Conservation (phyloP, 805 yeast genomes). For the Monosporozyma aquatica region DNA sequence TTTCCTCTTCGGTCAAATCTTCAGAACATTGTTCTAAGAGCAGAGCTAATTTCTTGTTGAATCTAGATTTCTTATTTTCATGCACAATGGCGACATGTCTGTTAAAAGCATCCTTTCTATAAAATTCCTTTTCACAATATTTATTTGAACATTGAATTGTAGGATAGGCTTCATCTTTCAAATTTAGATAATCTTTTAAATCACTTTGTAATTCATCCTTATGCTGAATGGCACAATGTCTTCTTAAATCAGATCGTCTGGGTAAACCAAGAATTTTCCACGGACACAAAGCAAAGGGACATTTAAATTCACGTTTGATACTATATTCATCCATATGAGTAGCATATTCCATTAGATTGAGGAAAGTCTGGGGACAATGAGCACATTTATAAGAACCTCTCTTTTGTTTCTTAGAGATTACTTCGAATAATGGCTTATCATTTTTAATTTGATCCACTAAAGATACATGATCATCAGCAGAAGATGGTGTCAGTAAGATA, state of each 20-base stretch:
- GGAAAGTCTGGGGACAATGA: conserved; percentile 37
- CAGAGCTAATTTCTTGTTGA: conserved; percentile 31
- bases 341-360: conserved; percentile 33
- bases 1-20: not conserved
- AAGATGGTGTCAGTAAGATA: conserved; percentile 1
- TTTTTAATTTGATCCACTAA: conserved; percentile 21
- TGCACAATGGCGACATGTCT: conserved; percentile 49
- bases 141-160: conserved; percentile 26
- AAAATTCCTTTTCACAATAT: conserved; percentile 40
- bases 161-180: conserved; percentile 26
- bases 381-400: conserved; percentile 40
- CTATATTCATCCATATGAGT: conserved; percentile 37
- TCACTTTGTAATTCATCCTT: conserved; percentile 23
- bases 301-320: conserved; percentile 35
- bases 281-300: conserved; percentile 39
- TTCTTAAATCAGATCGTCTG: conserved; percentile 38
- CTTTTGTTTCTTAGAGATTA: conserved; percentile 30
- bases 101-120: conserved; percentile 44
- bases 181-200: conserved; percentile 21
- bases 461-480: not conserved
- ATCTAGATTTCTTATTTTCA: conserved; percentile 32
- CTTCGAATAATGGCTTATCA: conserved; percentile 23
- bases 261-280: conserved; percentile 43
- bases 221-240: conserved; percentile 45
- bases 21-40: conserved; percentile 21